These are phyloP conservation scores for Neopestalotiopsis clavispora DNA, from an alignment of 2,329 filamentous ascomycete genomes.

Conservation along the genomic window DNA sequence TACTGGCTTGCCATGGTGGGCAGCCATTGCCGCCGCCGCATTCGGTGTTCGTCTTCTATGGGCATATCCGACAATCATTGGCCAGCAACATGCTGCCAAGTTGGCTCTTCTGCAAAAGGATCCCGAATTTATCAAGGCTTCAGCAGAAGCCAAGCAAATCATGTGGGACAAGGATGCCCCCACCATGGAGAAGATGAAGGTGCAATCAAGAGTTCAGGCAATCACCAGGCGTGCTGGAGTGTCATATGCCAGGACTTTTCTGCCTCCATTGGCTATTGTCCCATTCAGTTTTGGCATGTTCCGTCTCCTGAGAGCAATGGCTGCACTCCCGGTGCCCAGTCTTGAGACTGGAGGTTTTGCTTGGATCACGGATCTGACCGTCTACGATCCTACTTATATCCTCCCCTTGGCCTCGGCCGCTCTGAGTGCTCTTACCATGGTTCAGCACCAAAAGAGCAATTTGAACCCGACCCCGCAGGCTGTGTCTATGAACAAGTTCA, in stretches of 20 bases:
- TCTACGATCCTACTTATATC: conserved; percentile 77
- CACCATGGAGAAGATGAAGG: conserved; percentile 48
- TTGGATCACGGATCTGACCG: conserved; percentile 82
- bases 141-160: conserved; percentile 56
- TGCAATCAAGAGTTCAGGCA: conserved; percentile 50
- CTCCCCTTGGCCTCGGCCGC: conserved; percentile 68
- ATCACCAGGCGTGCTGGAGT: conserved; percentile 63
- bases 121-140: conserved; percentile 57
- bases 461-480: conserved; percentile 35
- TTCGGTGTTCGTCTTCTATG: conserved; percentile 67
- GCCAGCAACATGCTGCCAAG: conserved; percentile 66
- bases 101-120: conserved; percentile 61
- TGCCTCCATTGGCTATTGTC: conserved; percentile 62
- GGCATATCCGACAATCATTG: conserved; percentile 67
- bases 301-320: conserved; percentile 76
- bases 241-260: conserved; percentile 51
- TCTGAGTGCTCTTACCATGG: conserved; percentile 56
- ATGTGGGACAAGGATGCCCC: conserved; percentile 41
- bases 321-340: conserved; percentile 78
- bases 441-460: conserved; percentile 29
- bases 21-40: conserved; percentile 69
- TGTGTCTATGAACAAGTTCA: conserved; percentile 43
- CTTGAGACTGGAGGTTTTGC: conserved; percentile 71
- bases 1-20: conserved; percentile 81
- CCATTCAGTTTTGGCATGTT: conserved; percentile 84